A percentile compares a stretch with the other conserved stretches of the same genome.
phyloP scores from a whole-genome alignment of 2,329 filamentous ascomycete species.

The Ceratocystis ficicola region DNA sequence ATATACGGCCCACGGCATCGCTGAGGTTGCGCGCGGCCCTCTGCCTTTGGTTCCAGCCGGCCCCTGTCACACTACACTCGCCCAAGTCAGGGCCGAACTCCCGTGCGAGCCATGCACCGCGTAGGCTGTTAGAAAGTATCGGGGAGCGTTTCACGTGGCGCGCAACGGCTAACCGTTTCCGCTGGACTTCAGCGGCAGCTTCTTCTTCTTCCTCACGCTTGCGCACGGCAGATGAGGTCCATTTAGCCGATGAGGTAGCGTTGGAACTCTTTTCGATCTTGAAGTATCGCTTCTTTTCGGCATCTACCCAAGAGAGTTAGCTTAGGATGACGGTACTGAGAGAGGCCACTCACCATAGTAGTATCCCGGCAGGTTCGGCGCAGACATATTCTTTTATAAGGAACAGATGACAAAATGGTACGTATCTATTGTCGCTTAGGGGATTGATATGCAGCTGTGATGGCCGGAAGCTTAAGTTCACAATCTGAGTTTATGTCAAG shows the following conservation, averaged over 20 bases:
- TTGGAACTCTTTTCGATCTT: conserved; percentile 48
- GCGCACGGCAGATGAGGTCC: conserved; percentile 48
- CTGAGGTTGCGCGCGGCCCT: neutral
- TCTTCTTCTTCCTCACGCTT: conserved; percentile 39
- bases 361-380: conserved; percentile 6
- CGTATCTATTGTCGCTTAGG: neutral
- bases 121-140: neutral
- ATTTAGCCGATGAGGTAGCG: conserved; percentile 39
- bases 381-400: neutral
- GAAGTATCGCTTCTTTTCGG: conserved; percentile 53
- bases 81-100: conserved; percentile 17
- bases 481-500: neutral
- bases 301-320: conserved; percentile 31
- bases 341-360: conserved; percentile 15
- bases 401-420: neutral
- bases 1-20: conserved; percentile 3
- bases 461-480: neutral
- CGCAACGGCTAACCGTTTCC: neutral
- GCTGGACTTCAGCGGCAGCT: conserved; percentile 22
- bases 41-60: neutral
- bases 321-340: neutral
- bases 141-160: conserved; percentile 12
- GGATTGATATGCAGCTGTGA: neutral
- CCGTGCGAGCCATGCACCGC: conserved; percentile 9
- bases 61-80: neutral